A percentile compares a stretch with the other conserved stretches of the same genome.
Conservation (phyloP, 257 asterid species). For the Eustoma russellianum region DNA sequence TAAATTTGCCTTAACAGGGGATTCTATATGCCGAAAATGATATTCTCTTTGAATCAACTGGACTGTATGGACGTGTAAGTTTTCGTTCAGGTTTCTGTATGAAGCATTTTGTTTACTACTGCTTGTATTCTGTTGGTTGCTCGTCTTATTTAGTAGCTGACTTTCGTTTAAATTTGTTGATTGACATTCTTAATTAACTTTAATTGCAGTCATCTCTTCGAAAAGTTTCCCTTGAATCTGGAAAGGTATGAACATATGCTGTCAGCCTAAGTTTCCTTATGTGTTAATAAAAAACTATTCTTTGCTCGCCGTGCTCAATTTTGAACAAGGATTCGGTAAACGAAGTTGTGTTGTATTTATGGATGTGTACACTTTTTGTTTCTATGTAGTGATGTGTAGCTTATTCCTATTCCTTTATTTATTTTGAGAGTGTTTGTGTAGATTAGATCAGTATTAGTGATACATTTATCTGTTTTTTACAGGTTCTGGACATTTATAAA, state of each 20-base stretch:
- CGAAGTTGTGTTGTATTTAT: background rate
- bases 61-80: slow-evolving; percentile 80
- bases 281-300: background rate
- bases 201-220: slow-evolving; percentile 85
- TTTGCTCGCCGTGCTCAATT: background rate
- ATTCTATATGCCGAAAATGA: slow-evolving; percentile 77
- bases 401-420: background rate
- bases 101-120: background rate
- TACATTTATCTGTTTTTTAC: slow-evolving; percentile 14
- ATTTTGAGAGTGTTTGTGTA: background rate
- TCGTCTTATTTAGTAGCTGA: background rate
- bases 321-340: no score
- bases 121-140: background rate
- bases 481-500: slow-evolving; percentile 57
- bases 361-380: background rate
- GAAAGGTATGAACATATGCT: slow-evolving; percentile 42
- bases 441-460: background rate
- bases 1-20: slow-evolving; percentile 43
- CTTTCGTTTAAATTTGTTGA: slow-evolving; percentile 4
- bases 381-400: background rate
- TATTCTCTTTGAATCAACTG: slow-evolving; percentile 80
- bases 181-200: slow-evolving; percentile 12
- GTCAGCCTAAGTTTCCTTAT: background rate
- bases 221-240: slow-evolving; percentile 66
- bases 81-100: slow-evolving; percentile 5